These are phyloP conservation scores for Leccinum fibrillosum DNA, from an alignment of 768 basidiomycete genomes.

Conservation along the genomic window DNA sequence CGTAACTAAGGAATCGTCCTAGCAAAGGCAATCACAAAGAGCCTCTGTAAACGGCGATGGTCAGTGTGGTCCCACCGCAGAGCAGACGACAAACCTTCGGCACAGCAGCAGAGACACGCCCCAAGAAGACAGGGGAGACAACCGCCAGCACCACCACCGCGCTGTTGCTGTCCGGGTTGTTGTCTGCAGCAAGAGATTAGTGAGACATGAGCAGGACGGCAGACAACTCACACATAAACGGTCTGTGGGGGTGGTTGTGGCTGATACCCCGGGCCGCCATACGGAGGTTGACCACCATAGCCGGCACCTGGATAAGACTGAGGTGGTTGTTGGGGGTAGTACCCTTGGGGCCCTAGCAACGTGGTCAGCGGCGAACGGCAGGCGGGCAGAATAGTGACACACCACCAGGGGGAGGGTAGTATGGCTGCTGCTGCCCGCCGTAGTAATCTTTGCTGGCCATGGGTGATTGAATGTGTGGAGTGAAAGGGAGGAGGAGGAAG, in stretches of 20 bases:
- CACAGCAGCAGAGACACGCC: constrained; percentile 48
- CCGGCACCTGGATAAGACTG: constrained; percentile 61
- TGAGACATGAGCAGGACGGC: neutral
- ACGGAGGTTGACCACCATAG: constrained; percentile 31
- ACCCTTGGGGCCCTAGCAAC: constrained; percentile 52
- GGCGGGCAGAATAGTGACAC: constrained; percentile 8
- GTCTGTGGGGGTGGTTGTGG: constrained; percentile 77
- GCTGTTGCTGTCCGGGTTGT: constrained; percentile 37
- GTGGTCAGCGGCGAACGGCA: constrained; percentile 29
- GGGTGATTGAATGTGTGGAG: constrained; percentile 5
- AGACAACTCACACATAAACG: constrained; percentile 66
- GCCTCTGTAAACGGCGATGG: constrained; percentile 42
- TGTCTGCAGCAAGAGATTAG: constrained; percentile 31
- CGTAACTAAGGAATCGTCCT: constrained; percentile 12
- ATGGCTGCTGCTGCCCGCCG: constrained; percentile 46
- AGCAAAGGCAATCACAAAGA: constrained; percentile 70
- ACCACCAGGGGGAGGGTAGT: constrained; percentile 54
- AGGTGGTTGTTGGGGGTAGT: constrained; percentile 73
- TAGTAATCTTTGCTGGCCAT: constrained; percentile 83
- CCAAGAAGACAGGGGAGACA: constrained; percentile 49
- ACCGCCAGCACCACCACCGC: constrained; percentile 28
- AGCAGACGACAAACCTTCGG: constrained; percentile 39
- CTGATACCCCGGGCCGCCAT: constrained; percentile 37
- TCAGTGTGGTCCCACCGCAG: constrained; percentile 27
- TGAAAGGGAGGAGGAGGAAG: constrained; percentile 11